Conservation (phyloP, 2,329 filamentous ascomycete species). For the Elsinoe australis region DNA sequence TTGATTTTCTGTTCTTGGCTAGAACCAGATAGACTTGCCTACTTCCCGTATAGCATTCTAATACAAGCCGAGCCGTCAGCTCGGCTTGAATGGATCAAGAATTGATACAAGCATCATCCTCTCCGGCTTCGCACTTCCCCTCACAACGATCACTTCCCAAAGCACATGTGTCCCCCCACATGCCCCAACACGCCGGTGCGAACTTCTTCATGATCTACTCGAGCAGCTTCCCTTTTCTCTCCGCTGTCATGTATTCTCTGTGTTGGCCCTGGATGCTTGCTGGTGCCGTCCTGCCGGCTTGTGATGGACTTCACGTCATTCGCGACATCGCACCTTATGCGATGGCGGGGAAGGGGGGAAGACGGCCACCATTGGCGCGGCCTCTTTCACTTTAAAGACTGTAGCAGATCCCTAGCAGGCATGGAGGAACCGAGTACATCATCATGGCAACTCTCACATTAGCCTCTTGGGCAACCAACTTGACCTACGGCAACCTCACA, state of each 20-base stretch:
- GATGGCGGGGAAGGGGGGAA: too few relatives aligned
- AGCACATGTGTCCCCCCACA: not conserved
- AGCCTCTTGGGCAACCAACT: constrained; percentile 41
- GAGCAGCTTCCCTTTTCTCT: too few relatives aligned
- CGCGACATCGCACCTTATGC: too few relatives aligned
- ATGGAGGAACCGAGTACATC: not conserved
- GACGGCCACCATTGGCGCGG: not conserved
- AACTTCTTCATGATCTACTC: not conserved
- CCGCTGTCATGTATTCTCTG: too few relatives aligned
- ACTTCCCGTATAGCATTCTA: too few relatives aligned
- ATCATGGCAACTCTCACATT: constrained; percentile 42
- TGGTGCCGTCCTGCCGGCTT: too few relatives aligned
- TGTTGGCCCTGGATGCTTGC: too few relatives aligned
- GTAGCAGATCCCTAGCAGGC: not conserved
- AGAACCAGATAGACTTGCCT: too few relatives aligned
- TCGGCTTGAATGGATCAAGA: constrained; percentile 5
- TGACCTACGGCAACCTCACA: constrained; percentile 38
- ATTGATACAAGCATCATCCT: constrained; percentile 4
- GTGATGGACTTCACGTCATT: too few relatives aligned
- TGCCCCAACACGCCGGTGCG: not conserved
- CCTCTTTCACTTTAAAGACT: not conserved
- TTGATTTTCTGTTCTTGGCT: too few relatives aligned
- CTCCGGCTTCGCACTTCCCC: not conserved
- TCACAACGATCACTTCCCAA: constrained; percentile 8
- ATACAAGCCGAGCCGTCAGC: not conserved